A percentile compares a stretch with the other conserved stretches of the same genome.
Evolutionary conservation across 768 basidiomycete genomes (phyloP).

Genomic region (Lyophyllum shimeji): DNA sequence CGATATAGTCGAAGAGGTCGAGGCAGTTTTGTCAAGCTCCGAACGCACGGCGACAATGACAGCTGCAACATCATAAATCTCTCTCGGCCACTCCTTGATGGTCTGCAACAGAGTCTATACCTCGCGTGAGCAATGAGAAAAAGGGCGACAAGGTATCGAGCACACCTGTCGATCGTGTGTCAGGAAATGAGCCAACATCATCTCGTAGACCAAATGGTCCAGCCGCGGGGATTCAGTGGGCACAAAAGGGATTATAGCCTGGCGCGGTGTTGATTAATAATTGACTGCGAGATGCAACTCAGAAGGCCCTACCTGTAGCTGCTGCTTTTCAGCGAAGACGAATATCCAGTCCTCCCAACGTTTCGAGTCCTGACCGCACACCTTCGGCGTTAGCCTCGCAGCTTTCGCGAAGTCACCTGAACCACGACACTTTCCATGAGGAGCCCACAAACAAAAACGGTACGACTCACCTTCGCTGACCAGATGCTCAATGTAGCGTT

Average conservation of each 20-base stretch:
- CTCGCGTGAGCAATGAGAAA: constrained; percentile 2
- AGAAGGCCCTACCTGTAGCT: constrained; percentile 58
- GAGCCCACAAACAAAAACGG: background rate
- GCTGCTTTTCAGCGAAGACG: constrained; percentile 76
- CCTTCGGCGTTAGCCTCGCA: constrained; percentile 79
- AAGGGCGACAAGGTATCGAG: background rate
- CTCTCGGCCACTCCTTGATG: constrained; percentile 86
- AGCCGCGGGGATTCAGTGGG: constrained; percentile 83
- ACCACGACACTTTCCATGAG: background rate
- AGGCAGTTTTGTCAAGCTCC: constrained; percentile 66
- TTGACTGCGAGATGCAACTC: background rate
- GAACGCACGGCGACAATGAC: constrained; percentile 89
- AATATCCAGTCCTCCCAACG: constrained; percentile 99
- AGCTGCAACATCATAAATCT: constrained; percentile 85
- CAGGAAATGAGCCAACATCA: constrained; percentile 88
- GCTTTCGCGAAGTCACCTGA: constrained; percentile 69
- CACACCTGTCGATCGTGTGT: constrained; percentile 71
- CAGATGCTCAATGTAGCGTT: constrained; percentile 86
- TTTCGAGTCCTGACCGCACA: constrained; percentile 75
- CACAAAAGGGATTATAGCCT: constrained; percentile 88
- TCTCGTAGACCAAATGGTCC: constrained; percentile 86
- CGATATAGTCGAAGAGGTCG: constrained; percentile 44
- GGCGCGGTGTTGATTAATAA: constrained; percentile 1
- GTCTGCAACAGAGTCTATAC: constrained; percentile 70
- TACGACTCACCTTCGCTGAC: constrained; percentile 64